Evolutionary conservation across 2,329 filamentous ascomycete genomes (phyloP), one percentile per base, ranked within the genome.

Genomic region (Penicillium sp.): DNA sequence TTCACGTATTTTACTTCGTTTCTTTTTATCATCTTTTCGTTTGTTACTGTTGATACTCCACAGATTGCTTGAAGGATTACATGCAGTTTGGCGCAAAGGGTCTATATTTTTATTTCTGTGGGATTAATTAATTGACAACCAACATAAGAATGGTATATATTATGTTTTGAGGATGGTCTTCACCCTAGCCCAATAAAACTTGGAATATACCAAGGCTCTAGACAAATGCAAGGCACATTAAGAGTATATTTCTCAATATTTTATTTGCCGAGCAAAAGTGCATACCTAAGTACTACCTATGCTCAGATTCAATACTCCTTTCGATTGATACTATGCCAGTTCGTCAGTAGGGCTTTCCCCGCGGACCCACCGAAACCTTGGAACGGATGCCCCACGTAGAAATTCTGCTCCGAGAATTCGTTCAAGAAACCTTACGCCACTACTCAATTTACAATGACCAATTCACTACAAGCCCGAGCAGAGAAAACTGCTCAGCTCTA

Each of bases 401-500:
- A 48, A 48, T 31, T 35, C 26, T 33, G 33, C 48, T 37, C 35
- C 48, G 21, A 41, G 35, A 39, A 19, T 39, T 39, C 4, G n/a
- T 19, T 10, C n/a, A 14, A 31, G 26, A 41, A 19, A 7, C 48
- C n/a, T 44, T 11, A 9, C 33, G 6, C 24, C 22, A 19, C 37
- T n/a, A 35, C 21, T 41, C 50, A 13, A 49, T 29, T 75, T 77
- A 48, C 57, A 16, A 72, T 69, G 65, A 22, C 57, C 14, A 48
- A 57, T 43, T 7, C 64, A 29, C 59, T 73, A 10, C 57, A 66
- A 39, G 79, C 80, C 55, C 86, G 87, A 51, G 76, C 82, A 45
- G 75, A 80, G 60, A 74, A 87, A 58, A 90, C 87, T 1, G 74
- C 66, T 31, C 58, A 65, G 24, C 70, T 79, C 16, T 72, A 73